Evolutionary conservation across 2,329 filamentous ascomycete species (phyloP).

Genomic region (Leptographium lundbergii): DNA sequence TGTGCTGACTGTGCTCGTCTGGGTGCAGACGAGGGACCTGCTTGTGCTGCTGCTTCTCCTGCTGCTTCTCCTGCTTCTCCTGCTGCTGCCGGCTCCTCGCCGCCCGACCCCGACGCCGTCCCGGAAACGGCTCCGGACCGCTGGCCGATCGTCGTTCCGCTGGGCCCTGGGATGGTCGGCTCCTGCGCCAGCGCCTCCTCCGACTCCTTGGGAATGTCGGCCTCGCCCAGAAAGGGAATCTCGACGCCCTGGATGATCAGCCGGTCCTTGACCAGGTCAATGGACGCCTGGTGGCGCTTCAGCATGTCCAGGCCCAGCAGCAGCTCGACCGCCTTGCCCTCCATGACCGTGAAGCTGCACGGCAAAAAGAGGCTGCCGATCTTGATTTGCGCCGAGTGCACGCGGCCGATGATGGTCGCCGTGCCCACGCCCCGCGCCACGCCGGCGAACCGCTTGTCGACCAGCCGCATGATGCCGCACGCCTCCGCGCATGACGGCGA

Average conservation of each 20-base stretch:
- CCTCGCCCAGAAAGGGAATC: conserved; percentile 81
- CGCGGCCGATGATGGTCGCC: conserved; percentile 84
- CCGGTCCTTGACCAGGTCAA: conserved; percentile 75
- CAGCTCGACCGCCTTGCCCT: conserved; percentile 91
- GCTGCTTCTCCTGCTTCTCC: too few species aligned
- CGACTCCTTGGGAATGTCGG: conserved; percentile 78
- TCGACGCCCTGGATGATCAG: conserved; percentile 81
- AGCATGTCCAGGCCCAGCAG: conserved; percentile 93
- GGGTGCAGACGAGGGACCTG: background rate
- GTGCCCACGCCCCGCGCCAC: conserved; percentile 91
- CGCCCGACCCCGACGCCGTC: conserved; percentile 17
- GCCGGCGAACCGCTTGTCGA: conserved; percentile 84
- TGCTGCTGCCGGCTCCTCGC: too few species aligned
- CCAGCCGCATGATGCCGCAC: conserved; percentile 91
- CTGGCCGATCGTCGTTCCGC: conserved; percentile 78
- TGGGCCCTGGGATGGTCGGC: conserved; percentile 72
- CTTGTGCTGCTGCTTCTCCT: background rate
- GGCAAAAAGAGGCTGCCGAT: conserved; percentile 79
- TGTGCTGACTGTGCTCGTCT: background rate
- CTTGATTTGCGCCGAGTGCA: conserved; percentile 90
- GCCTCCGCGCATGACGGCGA: conserved; percentile 81
- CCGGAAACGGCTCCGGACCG: conserved; percentile 64
- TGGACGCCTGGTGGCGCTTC: conserved; percentile 84
- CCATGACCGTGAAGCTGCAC: conserved; percentile 98
- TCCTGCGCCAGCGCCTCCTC: conserved; percentile 65